These are phyloP conservation scores for Phytophthora syringae DNA, from an alignment of 352 stramenopile species.

Conservation along the genomic window DNA sequence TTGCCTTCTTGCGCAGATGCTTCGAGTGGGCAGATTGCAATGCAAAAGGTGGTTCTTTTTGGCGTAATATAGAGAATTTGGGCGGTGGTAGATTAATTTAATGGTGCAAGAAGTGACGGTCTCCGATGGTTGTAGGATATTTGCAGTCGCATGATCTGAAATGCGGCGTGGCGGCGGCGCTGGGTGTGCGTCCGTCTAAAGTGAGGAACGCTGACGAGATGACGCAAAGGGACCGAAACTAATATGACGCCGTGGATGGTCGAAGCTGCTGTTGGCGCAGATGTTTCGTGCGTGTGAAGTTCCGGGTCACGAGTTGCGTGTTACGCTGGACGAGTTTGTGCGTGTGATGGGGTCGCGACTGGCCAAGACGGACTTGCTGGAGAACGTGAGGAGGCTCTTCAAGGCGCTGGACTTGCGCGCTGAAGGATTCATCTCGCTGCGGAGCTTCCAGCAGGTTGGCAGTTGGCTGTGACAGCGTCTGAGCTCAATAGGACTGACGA, in stretches of 20 bases:
- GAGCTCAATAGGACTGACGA: no score
- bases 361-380: slow-evolving; percentile 54
- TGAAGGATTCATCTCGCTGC: slow-evolving; percentile 68
- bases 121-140: slow-evolving; percentile 36
- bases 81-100: no score
- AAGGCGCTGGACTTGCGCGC: slow-evolving; percentile 69
- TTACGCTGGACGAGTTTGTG: slow-evolving; percentile 38
- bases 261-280: slow-evolving; percentile 64
- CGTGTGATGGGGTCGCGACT: slow-evolving; percentile 43
- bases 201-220: slow-evolving; percentile 17
- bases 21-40: slow-evolving; percentile 54
- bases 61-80: not conserved
- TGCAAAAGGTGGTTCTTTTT: slow-evolving; percentile 25
- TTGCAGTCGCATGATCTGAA: slow-evolving; percentile 63
- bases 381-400: slow-evolving; percentile 61
- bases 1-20: slow-evolving; percentile 46
- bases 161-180: slow-evolving; percentile 64
- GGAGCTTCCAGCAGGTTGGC: slow-evolving; percentile 54
- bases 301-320: slow-evolving; percentile 20
- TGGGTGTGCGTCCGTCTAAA: slow-evolving; percentile 76
- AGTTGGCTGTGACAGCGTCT: no score
- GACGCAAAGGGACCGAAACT: not conserved
- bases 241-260: not conserved
- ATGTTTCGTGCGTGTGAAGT: slow-evolving; percentile 44
- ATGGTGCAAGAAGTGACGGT: no score